phyloP scores from a whole-genome alignment of 1,284 basidiomycete genomes.

The Sanghuangporus baumii region DNA sequence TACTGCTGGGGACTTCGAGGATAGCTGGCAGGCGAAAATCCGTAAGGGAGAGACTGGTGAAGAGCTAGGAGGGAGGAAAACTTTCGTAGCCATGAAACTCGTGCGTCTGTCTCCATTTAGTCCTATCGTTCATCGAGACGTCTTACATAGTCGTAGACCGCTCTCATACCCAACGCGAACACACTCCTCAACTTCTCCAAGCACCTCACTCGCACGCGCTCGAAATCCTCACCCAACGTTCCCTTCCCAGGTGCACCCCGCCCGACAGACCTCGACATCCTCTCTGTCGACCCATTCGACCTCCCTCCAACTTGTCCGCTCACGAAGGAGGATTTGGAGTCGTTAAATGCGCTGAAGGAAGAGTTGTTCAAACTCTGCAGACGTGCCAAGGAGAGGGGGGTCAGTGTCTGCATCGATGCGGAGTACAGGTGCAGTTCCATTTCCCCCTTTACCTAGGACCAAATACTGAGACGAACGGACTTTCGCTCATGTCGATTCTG shows the following conservation, averaged over 20 bases:
- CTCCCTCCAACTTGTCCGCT: slow-evolving; percentile 28
- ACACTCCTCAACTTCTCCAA: slow-evolving; percentile 51
- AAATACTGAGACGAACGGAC: not conserved
- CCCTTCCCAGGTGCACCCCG: slow-evolving; percentile 63
- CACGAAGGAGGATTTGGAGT: slow-evolving; percentile 47
- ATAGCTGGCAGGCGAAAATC: slow-evolving; percentile 27
- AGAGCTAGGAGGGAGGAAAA: slow-evolving; percentile 40
- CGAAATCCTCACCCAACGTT: slow-evolving; percentile 31
- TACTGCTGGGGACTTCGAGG: slow-evolving; percentile 76
- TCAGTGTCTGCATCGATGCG: slow-evolving; percentile 75
- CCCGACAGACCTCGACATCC: slow-evolving; percentile 43
- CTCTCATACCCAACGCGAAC: slow-evolving; percentile 52
- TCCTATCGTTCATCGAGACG: slow-evolving; percentile 35
- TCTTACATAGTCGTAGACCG: slow-evolving; percentile 38
- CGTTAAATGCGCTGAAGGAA: slow-evolving; percentile 53
- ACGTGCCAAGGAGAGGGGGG: slow-evolving; percentile 51
- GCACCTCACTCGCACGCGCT: slow-evolving; percentile 36
- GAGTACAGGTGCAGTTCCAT: slow-evolving; percentile 57
- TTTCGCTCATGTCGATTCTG: not conserved
- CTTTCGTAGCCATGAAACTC: slow-evolving; percentile 81
- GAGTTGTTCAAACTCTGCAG: slow-evolving; percentile 57
- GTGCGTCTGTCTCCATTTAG: slow-evolving; percentile 46
- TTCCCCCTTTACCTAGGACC: not conserved
- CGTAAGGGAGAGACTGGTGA: not conserved
- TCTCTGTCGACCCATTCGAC: slow-evolving; percentile 22